Conservation (phyloP, 2,329 filamentous ascomycete species). For the Neospermospora avenae region DNA sequence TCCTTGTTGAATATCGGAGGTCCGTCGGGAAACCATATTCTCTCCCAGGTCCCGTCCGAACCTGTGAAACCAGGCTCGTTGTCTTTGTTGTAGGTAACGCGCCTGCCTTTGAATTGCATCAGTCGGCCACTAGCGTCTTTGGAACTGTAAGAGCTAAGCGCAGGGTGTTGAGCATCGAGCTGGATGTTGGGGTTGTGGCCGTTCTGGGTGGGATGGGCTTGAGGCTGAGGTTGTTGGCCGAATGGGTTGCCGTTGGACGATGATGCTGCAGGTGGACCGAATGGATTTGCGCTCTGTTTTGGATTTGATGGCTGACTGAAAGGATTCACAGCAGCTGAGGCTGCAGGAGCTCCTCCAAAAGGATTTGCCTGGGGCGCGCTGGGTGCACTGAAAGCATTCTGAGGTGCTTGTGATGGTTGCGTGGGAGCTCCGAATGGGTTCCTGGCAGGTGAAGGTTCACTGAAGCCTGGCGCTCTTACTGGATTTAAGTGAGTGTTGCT, state of each 20-base stretch:
- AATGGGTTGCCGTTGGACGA: not conserved
- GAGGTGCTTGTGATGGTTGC: not conserved
- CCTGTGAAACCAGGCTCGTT: slow-evolving; percentile 48
- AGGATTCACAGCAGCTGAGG: not conserved
- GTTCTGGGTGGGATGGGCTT: slow-evolving; percentile 5
- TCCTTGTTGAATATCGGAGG: slow-evolving; percentile 61
- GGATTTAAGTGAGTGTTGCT: slow-evolving; percentile 20
- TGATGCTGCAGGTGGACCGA: not conserved
- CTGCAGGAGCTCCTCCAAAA: not conserved
- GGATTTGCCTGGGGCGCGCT: not conserved
- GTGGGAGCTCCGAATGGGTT: slow-evolving; percentile 6
- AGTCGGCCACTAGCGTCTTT: slow-evolving; percentile 39
- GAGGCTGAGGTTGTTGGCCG: slow-evolving; percentile 1
- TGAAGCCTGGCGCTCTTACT: not conserved
- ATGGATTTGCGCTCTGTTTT: not conserved
- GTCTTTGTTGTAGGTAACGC: slow-evolving; percentile 57
- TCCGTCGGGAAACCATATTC: slow-evolving; percentile 72
- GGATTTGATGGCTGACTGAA: slow-evolving; percentile 5
- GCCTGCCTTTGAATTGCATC: slow-evolving; percentile 59
- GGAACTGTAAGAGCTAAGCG: slow-evolving; percentile 24
- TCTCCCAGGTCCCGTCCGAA: slow-evolving; percentile 54
- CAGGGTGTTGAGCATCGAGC: slow-evolving; percentile 12
- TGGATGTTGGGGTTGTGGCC: not conserved
- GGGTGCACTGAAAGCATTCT: not conserved
- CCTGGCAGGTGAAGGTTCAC: not conserved